Conservation (phyloP, 2,329 filamentous ascomycete species). For the Beauveria sp. region DNA sequence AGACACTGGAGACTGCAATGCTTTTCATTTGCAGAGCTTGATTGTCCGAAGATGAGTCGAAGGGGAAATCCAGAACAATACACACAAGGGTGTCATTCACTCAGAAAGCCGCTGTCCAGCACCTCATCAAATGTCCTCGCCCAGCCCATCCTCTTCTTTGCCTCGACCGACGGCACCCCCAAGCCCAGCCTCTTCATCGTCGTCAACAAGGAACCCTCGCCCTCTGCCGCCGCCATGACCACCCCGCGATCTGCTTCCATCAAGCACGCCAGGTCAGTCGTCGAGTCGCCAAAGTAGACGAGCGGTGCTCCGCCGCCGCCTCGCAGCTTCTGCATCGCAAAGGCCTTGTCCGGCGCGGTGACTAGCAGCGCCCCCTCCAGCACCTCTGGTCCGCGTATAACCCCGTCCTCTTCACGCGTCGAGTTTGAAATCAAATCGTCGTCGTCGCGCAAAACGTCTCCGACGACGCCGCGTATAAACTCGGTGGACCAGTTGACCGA, state of each 20-base stretch:
- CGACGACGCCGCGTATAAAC: constrained; percentile 40
- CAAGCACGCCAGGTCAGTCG: constrained; percentile 49
- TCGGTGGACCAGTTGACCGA: constrained; percentile 45
- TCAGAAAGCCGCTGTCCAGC: constrained; percentile 23
- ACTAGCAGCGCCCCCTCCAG: constrained; percentile 19
- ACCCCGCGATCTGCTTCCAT: constrained; percentile 34
- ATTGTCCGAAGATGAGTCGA: no score
- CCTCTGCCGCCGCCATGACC: constrained; percentile 32
- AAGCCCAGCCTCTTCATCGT: constrained; percentile 31
- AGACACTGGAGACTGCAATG: no score
- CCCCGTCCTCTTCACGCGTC: constrained; percentile 27
- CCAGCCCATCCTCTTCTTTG: not conserved
- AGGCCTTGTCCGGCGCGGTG: constrained; percentile 40
- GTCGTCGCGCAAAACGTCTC: constrained; percentile 17
- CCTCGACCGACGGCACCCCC: constrained; percentile 29
- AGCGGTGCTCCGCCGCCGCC: constrained; percentile 16
- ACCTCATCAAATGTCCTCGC: constrained; percentile 26
- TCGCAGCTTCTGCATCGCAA: constrained; percentile 28
- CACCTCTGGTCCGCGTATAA: constrained; percentile 32
- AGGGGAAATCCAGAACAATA: not conserved
- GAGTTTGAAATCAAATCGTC: constrained; percentile 36
- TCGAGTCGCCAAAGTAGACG: constrained; percentile 53
- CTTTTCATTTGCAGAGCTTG: no score
- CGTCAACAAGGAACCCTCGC: constrained; percentile 26
- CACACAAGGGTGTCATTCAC: not conserved